phyloP scores from a whole-genome alignment of 768 basidiomycete species.

The Amanita exitialis region DNA sequence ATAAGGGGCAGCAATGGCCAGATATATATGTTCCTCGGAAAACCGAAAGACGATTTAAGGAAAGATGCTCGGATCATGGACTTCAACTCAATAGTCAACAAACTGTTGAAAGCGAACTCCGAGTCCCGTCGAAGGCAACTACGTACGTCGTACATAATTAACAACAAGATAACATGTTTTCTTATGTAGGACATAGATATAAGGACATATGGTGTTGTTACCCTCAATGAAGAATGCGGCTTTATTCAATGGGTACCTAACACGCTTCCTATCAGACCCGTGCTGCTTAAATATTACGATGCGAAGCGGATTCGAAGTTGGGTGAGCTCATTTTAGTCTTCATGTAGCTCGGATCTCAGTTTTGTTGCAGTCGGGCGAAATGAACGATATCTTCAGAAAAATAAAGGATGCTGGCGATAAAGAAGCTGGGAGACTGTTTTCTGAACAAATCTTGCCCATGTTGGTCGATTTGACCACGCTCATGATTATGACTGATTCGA shows the following conservation, averaged over 20 bases:
- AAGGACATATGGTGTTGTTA: slow-evolving; percentile 96
- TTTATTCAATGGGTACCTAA: slow-evolving; percentile 99
- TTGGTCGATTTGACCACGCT: slow-evolving; percentile 20
- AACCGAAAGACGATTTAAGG: slow-evolving; percentile 94
- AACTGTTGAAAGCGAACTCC: slow-evolving; percentile 85
- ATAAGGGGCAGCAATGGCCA: slow-evolving; percentile 78
- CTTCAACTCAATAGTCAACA: slow-evolving; percentile 96
- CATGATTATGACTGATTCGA: neutral
- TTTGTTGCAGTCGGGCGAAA: slow-evolving; percentile 28
- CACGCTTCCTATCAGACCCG: slow-evolving; percentile 71
- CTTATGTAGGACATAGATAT: slow-evolving; percentile 48
- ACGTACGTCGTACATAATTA: slow-evolving; percentile 39
- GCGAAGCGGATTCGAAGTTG: slow-evolving; percentile 27
- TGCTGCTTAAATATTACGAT: slow-evolving; percentile 64
- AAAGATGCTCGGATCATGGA: slow-evolving; percentile 99
- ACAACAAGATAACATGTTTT: too few relatives aligned
- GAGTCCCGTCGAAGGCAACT: slow-evolving; percentile 87
- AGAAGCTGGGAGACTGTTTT: slow-evolving; percentile 43
- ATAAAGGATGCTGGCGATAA: slow-evolving; percentile 42
- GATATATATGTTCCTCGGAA: slow-evolving; percentile 85
- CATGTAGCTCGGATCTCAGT: neutral
- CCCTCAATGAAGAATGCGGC: slow-evolving; percentile 94
- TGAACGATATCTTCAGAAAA: slow-evolving; percentile 34
- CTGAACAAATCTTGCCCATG: slow-evolving; percentile 44
- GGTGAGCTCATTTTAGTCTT: slow-evolving; percentile 19